These are phyloP conservation scores for Colletotrichum cereale DNA, from an alignment of 2,329 filamentous ascomycete species.

Conservation along the genomic window DNA sequence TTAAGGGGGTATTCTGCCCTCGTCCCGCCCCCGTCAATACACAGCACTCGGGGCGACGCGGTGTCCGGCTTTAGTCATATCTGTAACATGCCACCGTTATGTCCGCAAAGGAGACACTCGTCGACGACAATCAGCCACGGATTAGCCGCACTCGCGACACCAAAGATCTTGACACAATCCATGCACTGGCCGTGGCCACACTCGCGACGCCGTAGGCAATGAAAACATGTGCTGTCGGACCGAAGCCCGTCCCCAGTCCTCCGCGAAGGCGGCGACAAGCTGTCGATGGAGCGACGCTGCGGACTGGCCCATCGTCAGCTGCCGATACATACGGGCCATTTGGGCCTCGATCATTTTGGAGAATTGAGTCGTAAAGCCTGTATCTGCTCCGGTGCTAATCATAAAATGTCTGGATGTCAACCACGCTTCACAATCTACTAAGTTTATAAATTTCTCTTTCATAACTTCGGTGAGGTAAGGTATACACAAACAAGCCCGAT, in stretches of 20 bases:
- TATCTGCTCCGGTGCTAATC: too few relatives aligned
- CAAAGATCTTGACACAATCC: conserved; percentile 15
- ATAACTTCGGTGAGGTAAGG: too few relatives aligned
- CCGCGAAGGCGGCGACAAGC: not conserved
- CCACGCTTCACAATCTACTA: too few relatives aligned
- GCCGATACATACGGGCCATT: not conserved
- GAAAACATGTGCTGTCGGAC: not conserved
- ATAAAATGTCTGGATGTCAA: too few relatives aligned
- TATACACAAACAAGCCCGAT: too few relatives aligned
- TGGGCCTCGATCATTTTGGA: conserved; percentile 4
- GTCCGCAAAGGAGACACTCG: conserved; percentile 7
- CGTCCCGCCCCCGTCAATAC: conserved; percentile 46
- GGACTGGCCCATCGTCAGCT: not conserved
- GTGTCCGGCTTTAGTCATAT: conserved; percentile 16
- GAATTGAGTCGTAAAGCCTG: not conserved
- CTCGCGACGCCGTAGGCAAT: not conserved
- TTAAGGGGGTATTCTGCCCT: conserved; percentile 47
- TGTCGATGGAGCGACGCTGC: not conserved
- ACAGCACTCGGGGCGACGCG: conserved; percentile 1
- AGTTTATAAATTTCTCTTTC: too few relatives aligned
- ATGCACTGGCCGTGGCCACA: conserved; percentile 15
- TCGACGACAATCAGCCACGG: conserved; percentile 4
- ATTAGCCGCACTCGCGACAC: not conserved
- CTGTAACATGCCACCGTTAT: not conserved
- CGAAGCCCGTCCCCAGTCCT: not conserved